Conservation (phyloP, 495 filamentous ascomycete genomes). For the Talaromyces thailandensis region DNA sequence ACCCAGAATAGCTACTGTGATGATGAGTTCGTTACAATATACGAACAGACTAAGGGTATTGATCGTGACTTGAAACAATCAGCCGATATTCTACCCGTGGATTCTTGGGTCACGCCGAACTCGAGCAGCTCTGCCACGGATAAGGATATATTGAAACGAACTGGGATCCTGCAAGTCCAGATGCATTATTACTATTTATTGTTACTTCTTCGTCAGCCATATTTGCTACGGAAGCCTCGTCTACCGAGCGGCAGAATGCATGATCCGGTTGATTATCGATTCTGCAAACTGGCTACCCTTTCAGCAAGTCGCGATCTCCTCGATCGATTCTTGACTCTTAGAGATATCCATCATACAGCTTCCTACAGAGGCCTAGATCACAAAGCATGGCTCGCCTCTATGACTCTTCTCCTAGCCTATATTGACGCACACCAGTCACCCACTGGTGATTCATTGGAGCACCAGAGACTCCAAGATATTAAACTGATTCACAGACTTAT, state of each 20-base stretch:
- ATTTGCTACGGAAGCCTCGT: slow-evolving; percentile 21
- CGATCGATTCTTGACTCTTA: slow-evolving; percentile 25
- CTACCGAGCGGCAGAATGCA: slow-evolving; percentile 6
- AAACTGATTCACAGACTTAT: slow-evolving; percentile 17
- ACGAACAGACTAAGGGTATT: slow-evolving; percentile 25
- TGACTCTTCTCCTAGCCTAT: slow-evolving; percentile 35
- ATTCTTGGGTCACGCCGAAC: slow-evolving; percentile 26
- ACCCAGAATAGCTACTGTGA: slow-evolving; percentile 9
- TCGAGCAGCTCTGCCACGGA: slow-evolving; percentile 8
- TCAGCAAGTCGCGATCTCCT: slow-evolving; percentile 38
- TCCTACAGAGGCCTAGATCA: slow-evolving; percentile 42
- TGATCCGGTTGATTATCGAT: slow-evolving; percentile 22
- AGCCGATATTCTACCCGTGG: slow-evolving; percentile 21
- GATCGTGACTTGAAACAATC: slow-evolving; percentile 32
- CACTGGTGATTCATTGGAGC: slow-evolving; percentile 18
- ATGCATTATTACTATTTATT: slow-evolving; percentile 37
- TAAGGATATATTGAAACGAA: slow-evolving; percentile 11
- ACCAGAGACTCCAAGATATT: slow-evolving; percentile 24
- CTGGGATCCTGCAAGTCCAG: slow-evolving; percentile 28
- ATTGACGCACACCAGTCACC: slow-evolving; percentile 21
- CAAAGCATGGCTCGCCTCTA: slow-evolving; percentile 36
- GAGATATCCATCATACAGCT: slow-evolving; percentile 22
- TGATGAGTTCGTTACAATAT: slow-evolving; percentile 23
- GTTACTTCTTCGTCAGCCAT: slow-evolving; percentile 42
- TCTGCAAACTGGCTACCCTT: slow-evolving; percentile 35